A percentile compares a stretch with the other conserved stretches of the same genome.
phyloP scores from a whole-genome alignment of 768 basidiomycete genomes.

The Tulasnella calospora region DNA sequence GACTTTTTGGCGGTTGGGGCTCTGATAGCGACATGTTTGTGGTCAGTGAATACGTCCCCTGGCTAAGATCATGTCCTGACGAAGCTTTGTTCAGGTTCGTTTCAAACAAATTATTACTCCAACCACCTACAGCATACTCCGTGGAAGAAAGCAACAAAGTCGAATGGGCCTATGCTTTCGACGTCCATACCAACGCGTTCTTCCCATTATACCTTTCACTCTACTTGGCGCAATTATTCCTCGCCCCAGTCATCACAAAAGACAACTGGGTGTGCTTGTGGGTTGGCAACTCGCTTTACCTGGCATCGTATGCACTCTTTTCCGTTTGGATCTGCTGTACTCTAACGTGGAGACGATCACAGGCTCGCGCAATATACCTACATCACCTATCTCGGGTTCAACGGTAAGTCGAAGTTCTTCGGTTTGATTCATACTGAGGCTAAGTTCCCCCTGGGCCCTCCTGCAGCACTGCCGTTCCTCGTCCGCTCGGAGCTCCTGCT shows the following conservation, averaged over 20 bases:
- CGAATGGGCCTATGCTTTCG: constrained; percentile 94
- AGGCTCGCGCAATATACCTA: constrained; percentile 89
- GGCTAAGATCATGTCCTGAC: constrained; percentile 27
- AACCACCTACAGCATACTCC: constrained; percentile 34
- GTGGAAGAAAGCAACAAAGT: constrained; percentile 44
- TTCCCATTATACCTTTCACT: constrained; percentile 89
- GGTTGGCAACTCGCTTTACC: constrained; percentile 86
- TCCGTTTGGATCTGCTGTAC: neutral
- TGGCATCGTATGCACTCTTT: constrained; percentile 63
- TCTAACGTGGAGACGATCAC: constrained; percentile 12
- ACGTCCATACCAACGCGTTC: constrained; percentile 95
- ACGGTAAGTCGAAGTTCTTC: constrained; percentile 47
- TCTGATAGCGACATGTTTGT: constrained; percentile 68
- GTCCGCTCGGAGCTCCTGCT: constrained; percentile 84
- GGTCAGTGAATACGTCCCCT: constrained; percentile 44
- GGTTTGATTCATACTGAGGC: neutral
- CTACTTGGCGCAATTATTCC: constrained; percentile 81
- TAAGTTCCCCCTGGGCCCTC: constrained; percentile 4
- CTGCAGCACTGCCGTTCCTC: constrained; percentile 80
- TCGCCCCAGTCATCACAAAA: constrained; percentile 75
- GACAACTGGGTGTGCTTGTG: constrained; percentile 92
- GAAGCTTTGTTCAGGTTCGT: constrained; percentile 49
- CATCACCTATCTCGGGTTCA: constrained; percentile 82
- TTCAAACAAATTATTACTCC: constrained; percentile 67
- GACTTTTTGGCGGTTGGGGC: constrained; percentile 81